A percentile compares a stretch with the other conserved stretches of the same genome.
Conservation (phyloP, 2,329 filamentous ascomycete genomes). For the Juglanconis oblonga region DNA sequence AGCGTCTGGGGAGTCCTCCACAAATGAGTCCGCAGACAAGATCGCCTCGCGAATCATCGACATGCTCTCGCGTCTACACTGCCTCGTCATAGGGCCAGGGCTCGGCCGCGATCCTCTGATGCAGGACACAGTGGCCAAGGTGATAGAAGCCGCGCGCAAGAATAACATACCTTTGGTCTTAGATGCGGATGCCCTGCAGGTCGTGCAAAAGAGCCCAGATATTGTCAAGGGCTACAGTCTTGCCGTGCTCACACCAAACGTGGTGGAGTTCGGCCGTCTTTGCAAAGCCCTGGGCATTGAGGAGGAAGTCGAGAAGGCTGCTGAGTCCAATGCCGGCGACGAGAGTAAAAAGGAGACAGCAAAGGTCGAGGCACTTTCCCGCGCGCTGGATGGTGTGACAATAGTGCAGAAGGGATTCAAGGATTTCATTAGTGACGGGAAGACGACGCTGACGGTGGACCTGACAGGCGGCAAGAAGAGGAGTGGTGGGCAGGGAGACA, state of each 20-base stretch:
- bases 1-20: slow-evolving; percentile 38
- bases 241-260: slow-evolving; percentile 90
- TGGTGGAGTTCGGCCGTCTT: slow-evolving; percentile 84
- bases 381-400: slow-evolving; percentile 80
- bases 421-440: slow-evolving; percentile 82
- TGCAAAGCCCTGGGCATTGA: slow-evolving; percentile 73
- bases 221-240: slow-evolving; percentile 77
- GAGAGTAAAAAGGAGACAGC: slow-evolving; percentile 36
- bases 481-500: slow-evolving; percentile 93
- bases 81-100: slow-evolving; percentile 88
- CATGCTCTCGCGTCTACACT: slow-evolving; percentile 84
- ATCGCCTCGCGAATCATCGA: slow-evolving; percentile 69
- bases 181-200: slow-evolving; percentile 82
- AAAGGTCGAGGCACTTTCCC: slow-evolving; percentile 64
- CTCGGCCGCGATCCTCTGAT: slow-evolving; percentile 87
- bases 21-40: slow-evolving; percentile 50
- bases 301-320: slow-evolving; percentile 36
- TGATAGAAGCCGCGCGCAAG: slow-evolving; percentile 75
- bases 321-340: slow-evolving; percentile 30
- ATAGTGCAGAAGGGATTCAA: slow-evolving; percentile 84
- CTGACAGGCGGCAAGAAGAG: slow-evolving; percentile 81
- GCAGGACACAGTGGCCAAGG: slow-evolving; percentile 77
- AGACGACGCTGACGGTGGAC: slow-evolving; percentile 72
- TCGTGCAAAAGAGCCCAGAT: slow-evolving; percentile 73
- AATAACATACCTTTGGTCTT: slow-evolving; percentile 76